These are phyloP conservation scores for Thermomucor indicae-seudaticae DNA, from an alignment of 371 early-diverging fungal species.

Conservation along the genomic window DNA sequence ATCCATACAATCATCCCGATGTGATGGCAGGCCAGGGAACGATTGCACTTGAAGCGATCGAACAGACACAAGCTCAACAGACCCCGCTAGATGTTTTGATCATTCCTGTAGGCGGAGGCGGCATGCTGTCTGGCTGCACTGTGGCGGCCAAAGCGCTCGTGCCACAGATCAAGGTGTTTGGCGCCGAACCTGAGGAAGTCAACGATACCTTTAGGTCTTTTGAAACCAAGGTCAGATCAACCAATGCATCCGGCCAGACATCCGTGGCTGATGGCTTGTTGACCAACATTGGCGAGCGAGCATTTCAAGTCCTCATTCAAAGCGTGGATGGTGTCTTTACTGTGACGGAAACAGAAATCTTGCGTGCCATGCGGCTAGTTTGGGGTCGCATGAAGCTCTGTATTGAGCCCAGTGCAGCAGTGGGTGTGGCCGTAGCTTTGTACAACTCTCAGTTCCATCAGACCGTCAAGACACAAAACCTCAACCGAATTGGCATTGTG, in stretches of 20 bases:
- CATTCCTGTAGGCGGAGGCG: constrained; percentile 56
- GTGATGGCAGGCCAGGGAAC: constrained; percentile 66
- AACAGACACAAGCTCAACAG: constrained; percentile 33
- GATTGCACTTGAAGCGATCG: constrained; percentile 42
- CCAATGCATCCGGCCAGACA: constrained; percentile 9
- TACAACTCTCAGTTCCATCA: constrained; percentile 34
- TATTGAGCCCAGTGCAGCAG: constrained; percentile 54
- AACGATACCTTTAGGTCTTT: constrained; percentile 36
- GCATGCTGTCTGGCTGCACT: constrained; percentile 53
- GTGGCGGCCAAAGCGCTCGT: constrained; percentile 39
- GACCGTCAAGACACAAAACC: constrained; percentile 3
- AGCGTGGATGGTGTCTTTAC: constrained; percentile 49
- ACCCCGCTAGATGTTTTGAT: constrained; percentile 43
- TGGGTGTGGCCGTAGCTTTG: constrained; percentile 45
- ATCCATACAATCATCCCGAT: constrained; percentile 40
- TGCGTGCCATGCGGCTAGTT: constrained; percentile 44
- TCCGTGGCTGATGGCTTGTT: constrained; percentile 43
- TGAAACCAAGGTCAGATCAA: constrained; percentile 1
- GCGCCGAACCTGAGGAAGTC: constrained; percentile 44
- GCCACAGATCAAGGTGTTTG: constrained; percentile 39
- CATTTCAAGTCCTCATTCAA: constrained; percentile 37
- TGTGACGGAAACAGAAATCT: constrained; percentile 50
- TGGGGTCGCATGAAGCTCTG: constrained; percentile 50
- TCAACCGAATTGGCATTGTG: constrained; percentile 33
- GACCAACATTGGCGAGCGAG: constrained; percentile 38